These are phyloP conservation scores for Mycena vulgaris DNA, from an alignment of 768 basidiomycete genomes.

Conservation along the genomic window DNA sequence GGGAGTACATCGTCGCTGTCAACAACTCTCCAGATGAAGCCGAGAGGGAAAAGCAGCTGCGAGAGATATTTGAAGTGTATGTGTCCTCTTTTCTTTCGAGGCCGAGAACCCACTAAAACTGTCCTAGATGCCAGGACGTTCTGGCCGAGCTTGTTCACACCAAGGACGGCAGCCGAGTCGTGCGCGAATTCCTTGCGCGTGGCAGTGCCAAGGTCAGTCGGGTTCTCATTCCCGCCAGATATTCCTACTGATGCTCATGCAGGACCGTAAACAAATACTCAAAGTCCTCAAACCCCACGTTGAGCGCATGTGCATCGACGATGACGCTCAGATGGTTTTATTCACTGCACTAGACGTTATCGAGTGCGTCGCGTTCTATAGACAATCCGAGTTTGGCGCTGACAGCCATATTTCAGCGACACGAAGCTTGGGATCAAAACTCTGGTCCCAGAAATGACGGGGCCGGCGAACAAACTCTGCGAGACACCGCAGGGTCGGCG, in stretches of 20 bases:
- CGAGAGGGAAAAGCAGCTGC: constrained; percentile 80
- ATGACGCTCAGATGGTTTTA: constrained; percentile 91
- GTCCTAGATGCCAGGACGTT: constrained; percentile 81
- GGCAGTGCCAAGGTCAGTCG: constrained; percentile 83
- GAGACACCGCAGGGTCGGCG: constrained; percentile 83
- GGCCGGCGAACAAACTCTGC: constrained; percentile 71
- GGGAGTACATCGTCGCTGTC: constrained; percentile 85
- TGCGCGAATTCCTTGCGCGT: constrained; percentile 86
- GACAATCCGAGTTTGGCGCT: constrained; percentile 1
- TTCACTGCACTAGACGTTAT: constrained; percentile 93
- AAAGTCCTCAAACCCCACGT: constrained; percentile 93
- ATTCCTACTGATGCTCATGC: not conserved
- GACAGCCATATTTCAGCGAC: constrained; percentile 67
- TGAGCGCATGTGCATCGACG: constrained; percentile 89
- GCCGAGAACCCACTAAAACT: not conserved
- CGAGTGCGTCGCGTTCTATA: constrained; percentile 70
- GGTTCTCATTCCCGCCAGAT: not conserved
- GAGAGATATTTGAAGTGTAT: constrained; percentile 88
- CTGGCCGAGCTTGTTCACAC: constrained; percentile 96
- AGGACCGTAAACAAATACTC: constrained; percentile 94
- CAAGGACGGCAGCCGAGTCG: constrained; percentile 89
- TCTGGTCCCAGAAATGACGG: constrained; percentile 78
- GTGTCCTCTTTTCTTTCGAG: constrained; percentile 28
- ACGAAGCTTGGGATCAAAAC: constrained; percentile 92
- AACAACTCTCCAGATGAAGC: constrained; percentile 70